Evolutionary conservation across 441 rosid genomes (phyloP).

Genomic region (Kokia cookei): DNA sequence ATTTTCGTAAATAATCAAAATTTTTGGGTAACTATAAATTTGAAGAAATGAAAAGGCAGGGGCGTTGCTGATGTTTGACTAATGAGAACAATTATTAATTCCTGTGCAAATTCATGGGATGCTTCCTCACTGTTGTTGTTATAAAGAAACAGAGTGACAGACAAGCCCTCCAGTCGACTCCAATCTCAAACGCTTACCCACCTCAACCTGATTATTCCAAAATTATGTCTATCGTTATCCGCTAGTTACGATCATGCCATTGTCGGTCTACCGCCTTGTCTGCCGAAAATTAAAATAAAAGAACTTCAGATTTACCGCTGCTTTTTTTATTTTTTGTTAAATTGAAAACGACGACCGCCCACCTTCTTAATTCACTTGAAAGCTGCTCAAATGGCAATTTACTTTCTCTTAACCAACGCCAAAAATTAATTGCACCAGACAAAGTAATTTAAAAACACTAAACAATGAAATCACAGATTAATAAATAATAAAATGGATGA

Average conservation of each 20-base stretch:
- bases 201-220: background rate
- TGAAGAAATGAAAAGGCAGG: background rate
- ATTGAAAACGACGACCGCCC: slow-evolving; percentile 2
- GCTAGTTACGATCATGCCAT: background rate
- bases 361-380: background rate
- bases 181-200: background rate
- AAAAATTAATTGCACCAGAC: background rate
- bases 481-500: too few species aligned
- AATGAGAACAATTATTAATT: background rate
- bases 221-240: background rate
- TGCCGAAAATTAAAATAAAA: background rate
- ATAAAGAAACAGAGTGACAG: too few species aligned
- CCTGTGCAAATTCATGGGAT: background rate
- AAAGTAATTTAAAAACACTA: too few species aligned
- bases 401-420: background rate
- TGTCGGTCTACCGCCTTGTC: background rate
- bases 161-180: background rate
- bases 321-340: background rate
- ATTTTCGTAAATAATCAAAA: too few species aligned
- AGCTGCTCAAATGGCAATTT: background rate
- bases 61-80: background rate
- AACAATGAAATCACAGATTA: background rate
- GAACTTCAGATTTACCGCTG: background rate
- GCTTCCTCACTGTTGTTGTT: background rate
- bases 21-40: too few species aligned